Evolutionary conservation across 257 asterid species (phyloP), one percentile per base, ranked within the genome.

Genomic region (Pogostemon cablin): DNA sequence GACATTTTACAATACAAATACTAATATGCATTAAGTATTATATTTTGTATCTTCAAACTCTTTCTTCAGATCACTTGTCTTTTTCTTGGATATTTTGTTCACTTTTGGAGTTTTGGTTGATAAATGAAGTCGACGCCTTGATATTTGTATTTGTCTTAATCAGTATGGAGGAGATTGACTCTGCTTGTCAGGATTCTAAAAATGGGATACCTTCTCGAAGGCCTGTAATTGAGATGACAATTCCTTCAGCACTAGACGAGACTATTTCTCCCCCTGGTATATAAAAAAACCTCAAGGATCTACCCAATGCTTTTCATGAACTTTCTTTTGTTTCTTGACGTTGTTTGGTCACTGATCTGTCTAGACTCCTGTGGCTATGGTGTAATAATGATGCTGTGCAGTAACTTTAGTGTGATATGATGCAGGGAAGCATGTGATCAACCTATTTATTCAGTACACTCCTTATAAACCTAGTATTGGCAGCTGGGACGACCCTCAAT

Each of bases 161-260:
- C 81, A 93, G 98, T 17, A 83, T 91, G 88, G 87, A 93, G 78
- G 96, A 93, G 81, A 87, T 93, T 69, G 83, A 87, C 73, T 69
- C 87, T 67, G 95, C 96, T 65, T 86, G 91, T 61, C 87, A 77
- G 86, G 97, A 91, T 67, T 86, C 92, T 70, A 66, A 59, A 67
- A 91, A 89, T 71, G 95, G 96, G 61, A 69, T 89, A 61, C 96
- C 97, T 44, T 93, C 99, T 72, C 80, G 77, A 63, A 81, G 95
- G 73, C 99, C 97, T 62, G 50, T 93, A 72, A 93, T 93, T 76
- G 99, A 93, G 90, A 93, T 93, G 99, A 91, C 99, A 59, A 93
- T 93, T 68, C 99, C 99, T 56, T 91, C 96, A 68, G 96, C 77
- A 74, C 50, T 93, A 74, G 99, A 91, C 84, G 83, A 85, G 74